phyloP scores from a whole-genome alignment of 2,329 filamentous ascomycete species.

The Curvularia sp. region DNA sequence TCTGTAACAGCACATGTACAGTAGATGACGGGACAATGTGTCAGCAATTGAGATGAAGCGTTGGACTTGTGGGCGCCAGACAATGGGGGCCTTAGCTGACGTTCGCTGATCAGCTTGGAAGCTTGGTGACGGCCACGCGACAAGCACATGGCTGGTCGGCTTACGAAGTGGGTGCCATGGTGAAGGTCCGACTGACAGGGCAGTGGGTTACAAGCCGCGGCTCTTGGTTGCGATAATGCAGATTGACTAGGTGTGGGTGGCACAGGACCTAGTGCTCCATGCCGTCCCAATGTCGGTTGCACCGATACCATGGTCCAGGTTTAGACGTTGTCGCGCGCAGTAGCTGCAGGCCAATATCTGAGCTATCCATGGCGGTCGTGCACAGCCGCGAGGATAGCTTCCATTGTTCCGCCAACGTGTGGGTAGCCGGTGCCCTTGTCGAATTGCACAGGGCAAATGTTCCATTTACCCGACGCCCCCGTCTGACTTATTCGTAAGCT shows the following conservation, averaged over 20 bases:
- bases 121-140: constrained; percentile 22
- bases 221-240: constrained; percentile 2
- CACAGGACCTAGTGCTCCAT: constrained; percentile 1
- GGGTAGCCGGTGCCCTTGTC: constrained; percentile 21
- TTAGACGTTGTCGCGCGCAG: constrained; percentile 10
- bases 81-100: background rate
- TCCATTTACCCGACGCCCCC: constrained; percentile 45
- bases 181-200: constrained; percentile 11
- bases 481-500: constrained; percentile 31
- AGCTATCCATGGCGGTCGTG: constrained; percentile 3
- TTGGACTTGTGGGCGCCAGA: constrained; percentile 2
- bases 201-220: constrained; percentile 1
- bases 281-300: constrained; percentile 3
- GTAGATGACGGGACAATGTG: constrained; percentile 21
- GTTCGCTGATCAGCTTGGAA: constrained; percentile 8
- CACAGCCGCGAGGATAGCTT: constrained; percentile 7
- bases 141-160: constrained; percentile 23
- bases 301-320: constrained; percentile 13
- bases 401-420: constrained; percentile 28
- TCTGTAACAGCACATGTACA: constrained; percentile 12
- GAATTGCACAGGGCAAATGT: constrained; percentile 32
- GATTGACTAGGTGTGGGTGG: constrained; percentile 6
- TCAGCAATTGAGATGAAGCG: constrained; percentile 13
- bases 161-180: constrained; percentile 11
- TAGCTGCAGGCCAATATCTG: constrained; percentile 7